Conservation (phyloP, 306 rosid species). For the Leucaena leucocephala region DNA sequence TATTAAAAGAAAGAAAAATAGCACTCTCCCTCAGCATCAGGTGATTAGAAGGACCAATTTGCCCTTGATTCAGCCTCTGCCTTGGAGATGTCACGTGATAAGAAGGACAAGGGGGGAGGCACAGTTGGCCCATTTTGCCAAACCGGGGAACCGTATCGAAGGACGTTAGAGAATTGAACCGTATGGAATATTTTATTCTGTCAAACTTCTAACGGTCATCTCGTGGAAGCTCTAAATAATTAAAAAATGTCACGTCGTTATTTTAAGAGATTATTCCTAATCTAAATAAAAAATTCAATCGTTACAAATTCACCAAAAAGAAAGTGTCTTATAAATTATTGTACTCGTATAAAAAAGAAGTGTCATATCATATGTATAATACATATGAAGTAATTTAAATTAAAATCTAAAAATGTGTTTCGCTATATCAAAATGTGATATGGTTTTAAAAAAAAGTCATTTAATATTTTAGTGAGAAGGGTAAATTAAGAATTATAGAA, state of each 20-base stretch:
- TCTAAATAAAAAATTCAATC: background rate
- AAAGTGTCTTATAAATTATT: too few species aligned
- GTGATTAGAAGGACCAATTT: background rate
- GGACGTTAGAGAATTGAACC: constrained; percentile 2
- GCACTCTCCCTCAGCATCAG: background rate
- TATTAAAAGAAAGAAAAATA: too few species aligned
- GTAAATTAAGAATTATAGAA: too few species aligned
- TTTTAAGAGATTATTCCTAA: background rate
- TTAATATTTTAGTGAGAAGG: too few species aligned
- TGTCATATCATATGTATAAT: too few species aligned
- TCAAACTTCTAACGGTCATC: constrained; percentile 40
- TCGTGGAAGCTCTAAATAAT: background rate
- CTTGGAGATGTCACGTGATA: background rate
- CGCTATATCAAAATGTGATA: too few species aligned
- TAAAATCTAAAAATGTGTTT: too few species aligned
- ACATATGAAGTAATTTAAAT: too few species aligned
- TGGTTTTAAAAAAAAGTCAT: too few species aligned
- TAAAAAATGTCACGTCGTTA: background rate
- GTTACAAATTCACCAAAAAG: too few species aligned
- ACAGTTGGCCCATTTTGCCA: background rate
- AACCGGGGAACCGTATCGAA: constrained; percentile 25
- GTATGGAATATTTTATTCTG: constrained; percentile 30
- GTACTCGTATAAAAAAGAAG: too few species aligned
- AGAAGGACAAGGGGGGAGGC: constrained; percentile 5
- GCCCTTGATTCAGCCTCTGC: background rate